Evolutionary conservation across 73 alveolate genomes (phyloP).

Genomic region (Symbiodinium natans): DNA sequence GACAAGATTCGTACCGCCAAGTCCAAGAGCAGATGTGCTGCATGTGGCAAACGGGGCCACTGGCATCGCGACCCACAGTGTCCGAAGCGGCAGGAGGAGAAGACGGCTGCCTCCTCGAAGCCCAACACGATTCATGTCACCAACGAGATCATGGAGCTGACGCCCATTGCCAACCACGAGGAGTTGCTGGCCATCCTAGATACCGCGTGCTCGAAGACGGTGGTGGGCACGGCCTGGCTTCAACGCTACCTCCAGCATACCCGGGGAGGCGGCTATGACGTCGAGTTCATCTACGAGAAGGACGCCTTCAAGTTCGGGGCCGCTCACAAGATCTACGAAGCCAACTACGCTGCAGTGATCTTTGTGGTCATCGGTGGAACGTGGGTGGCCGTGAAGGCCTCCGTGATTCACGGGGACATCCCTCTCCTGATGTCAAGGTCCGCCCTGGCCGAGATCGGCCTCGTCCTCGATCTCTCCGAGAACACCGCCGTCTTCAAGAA

Average conservation of each 20-base stretch:
- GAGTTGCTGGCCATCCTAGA: neutral
- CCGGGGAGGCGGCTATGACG: neutral
- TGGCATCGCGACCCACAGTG: neutral
- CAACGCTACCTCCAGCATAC: neutral
- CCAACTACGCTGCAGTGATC: neutral
- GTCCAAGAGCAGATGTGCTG: neutral
- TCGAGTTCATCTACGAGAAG: neutral
- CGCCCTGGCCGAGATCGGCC: neutral
- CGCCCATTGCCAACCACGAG: too few relatives aligned
- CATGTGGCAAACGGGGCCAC: too few relatives aligned
- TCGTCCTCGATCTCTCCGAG: neutral
- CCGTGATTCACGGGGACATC: neutral
- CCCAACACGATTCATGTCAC: neutral
- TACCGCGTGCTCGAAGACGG: slow-evolving; percentile 17
- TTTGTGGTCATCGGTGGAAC: neutral
- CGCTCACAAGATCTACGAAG: neutral
- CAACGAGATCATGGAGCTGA: neutral
- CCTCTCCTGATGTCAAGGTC: neutral
- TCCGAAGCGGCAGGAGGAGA: neutral
- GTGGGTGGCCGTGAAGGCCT: neutral
- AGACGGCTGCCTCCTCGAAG: neutral
- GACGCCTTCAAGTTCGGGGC: slow-evolving; percentile 36
- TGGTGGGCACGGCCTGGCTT: neutral
- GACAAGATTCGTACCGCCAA: neutral
- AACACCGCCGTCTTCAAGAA: neutral